A percentile compares a stretch with the other conserved stretches of the same genome.
Conservation (phyloP, 768 basidiomycete species). For the Kwoniella bestiolae region DNA sequence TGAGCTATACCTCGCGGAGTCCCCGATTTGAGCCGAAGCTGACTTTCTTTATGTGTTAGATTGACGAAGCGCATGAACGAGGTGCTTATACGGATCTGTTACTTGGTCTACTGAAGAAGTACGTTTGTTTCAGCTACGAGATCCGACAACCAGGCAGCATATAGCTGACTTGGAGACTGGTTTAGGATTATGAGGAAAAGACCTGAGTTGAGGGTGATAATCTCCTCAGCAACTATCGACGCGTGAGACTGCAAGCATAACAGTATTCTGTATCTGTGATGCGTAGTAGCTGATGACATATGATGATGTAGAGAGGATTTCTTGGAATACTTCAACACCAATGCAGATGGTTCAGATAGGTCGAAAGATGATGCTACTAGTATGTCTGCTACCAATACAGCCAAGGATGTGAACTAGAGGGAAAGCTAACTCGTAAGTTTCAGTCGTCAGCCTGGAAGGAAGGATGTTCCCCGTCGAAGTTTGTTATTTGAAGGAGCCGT, state of each 20-base stretch:
- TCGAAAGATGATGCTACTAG: constrained; percentile 69
- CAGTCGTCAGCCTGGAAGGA: constrained; percentile 84
- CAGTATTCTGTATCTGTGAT: neutral
- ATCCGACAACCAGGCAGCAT: neutral
- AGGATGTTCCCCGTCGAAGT: constrained; percentile 94
- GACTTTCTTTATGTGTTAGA: constrained; percentile 61
- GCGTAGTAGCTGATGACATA: neutral
- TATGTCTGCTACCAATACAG: constrained; percentile 28
- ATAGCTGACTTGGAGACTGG: constrained; percentile 12
- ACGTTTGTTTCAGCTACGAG: constrained; percentile 39
- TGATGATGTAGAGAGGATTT: constrained; percentile 64
- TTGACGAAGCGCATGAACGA: constrained; percentile 97
- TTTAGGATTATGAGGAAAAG: constrained; percentile 86
- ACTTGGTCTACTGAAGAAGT: constrained; percentile 93
- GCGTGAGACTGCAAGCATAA: constrained; percentile 60
- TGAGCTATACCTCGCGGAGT: constrained; percentile 54
- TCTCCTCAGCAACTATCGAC: constrained; percentile 96
- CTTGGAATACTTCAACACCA: constrained; percentile 80
- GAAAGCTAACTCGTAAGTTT: neutral
- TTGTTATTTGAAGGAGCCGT: constrained; percentile 73
- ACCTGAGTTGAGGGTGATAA: constrained; percentile 83
- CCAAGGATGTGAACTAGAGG: neutral
- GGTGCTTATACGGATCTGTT: constrained; percentile 94
- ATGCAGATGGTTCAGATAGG: constrained; percentile 59
- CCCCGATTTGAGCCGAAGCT: neutral